Evolutionary conservation across 148 eudicot genomes (phyloP).

Genomic region (Bassia scoparia): DNA sequence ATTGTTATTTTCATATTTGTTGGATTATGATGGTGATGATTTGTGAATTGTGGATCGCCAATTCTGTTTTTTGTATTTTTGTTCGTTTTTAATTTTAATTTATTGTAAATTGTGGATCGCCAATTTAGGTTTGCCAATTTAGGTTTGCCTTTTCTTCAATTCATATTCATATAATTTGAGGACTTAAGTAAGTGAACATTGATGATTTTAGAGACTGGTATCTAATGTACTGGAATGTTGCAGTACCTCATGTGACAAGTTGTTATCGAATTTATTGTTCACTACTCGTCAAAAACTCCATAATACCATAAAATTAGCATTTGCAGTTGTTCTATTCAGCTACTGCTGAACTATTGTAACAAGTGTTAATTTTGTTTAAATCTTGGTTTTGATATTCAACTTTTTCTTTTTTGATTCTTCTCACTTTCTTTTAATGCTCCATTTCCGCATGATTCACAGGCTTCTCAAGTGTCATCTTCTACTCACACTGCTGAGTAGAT

Average conservation of each 20-base stretch:
- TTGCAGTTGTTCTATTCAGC: not conserved
- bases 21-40: no score
- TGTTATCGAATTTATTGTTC: no score
- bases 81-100: no score
- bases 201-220: not conserved
- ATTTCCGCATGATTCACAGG: slow-evolving; percentile 38
- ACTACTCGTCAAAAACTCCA: not conserved
- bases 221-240: not conserved
- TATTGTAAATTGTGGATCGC: no score
- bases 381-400: not conserved
- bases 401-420: not conserved
- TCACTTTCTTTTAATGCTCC: not conserved
- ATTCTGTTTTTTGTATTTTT: no score
- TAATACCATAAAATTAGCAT: not conserved
- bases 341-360: not conserved
- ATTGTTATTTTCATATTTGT: no score
- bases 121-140: no score
- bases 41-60: no score
- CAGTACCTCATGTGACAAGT: no score
- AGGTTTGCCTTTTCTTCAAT: no score
- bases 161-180: no score
- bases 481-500: slow-evolving; percentile 64
- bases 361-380: not conserved
- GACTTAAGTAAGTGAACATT: no score
- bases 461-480: slow-evolving; percentile 45